Evolutionary conservation across 1,284 basidiomycete species (phyloP).

Genomic region (Sporisorium reilianum): DNA sequence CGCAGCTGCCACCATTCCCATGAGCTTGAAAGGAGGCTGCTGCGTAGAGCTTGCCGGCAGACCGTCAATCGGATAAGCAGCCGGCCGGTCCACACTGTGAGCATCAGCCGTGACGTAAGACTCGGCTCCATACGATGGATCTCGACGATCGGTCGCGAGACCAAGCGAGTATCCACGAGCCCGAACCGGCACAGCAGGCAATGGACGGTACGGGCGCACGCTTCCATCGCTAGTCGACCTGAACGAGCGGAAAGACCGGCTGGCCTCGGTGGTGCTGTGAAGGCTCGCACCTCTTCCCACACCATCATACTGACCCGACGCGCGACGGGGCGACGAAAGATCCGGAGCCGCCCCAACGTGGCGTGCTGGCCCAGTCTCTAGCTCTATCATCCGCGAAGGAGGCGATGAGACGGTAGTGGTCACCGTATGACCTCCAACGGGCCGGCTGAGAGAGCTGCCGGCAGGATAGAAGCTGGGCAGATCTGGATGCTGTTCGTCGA

Average conservation of each 20-base stretch:
- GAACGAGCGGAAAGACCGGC: slow-evolving; percentile 25
- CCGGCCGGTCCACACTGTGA: slow-evolving; percentile 2
- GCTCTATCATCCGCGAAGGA: slow-evolving; percentile 16
- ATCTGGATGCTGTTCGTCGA: slow-evolving; percentile 29
- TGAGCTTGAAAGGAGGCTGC: slow-evolving; percentile 20
- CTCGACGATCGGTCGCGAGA: slow-evolving; percentile 8
- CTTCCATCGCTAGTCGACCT: slow-evolving; percentile 29
- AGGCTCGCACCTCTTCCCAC: neutral
- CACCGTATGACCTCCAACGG: neutral
- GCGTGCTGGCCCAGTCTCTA: slow-evolving; percentile 6
- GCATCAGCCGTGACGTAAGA: slow-evolving; percentile 17
- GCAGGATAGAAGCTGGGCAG: slow-evolving; percentile 21
- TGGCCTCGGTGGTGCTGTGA: slow-evolving; percentile 5
- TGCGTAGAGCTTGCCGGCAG: slow-evolving; percentile 6
- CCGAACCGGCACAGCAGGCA: slow-evolving; percentile 7
- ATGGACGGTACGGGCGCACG: slow-evolving; percentile 10
- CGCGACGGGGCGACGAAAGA: slow-evolving; percentile 3
- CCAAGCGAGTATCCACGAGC: slow-evolving; percentile 17
- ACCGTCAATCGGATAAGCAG: slow-evolving; percentile 3
- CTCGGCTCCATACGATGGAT: slow-evolving; percentile 5
- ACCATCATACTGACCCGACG: neutral
- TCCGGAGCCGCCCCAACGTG: slow-evolving; percentile 21
- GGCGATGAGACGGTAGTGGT: slow-evolving; percentile 2
- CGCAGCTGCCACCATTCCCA: slow-evolving; percentile 27
- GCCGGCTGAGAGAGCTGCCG: slow-evolving; percentile 1